Evolutionary conservation across 495 filamentous ascomycete genomes (phyloP).

Genomic region (Aspergillus funiculosus): DNA sequence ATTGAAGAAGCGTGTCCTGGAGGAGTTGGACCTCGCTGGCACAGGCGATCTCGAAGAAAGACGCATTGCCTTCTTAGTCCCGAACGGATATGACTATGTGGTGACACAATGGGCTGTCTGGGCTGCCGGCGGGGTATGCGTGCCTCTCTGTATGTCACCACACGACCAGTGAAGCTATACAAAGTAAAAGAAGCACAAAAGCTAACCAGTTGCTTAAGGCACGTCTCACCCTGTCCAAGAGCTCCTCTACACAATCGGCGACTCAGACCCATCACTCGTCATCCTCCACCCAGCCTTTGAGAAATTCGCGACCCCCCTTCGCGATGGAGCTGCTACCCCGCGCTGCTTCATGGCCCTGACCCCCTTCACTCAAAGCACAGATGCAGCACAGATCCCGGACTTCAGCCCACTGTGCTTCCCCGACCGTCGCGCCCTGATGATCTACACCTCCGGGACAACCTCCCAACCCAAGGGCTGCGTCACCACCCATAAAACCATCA

Average conservation of each 20-base stretch:
- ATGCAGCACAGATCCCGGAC: conserved; percentile 21
- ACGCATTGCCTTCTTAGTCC: conserved; percentile 73
- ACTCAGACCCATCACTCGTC: conserved; percentile 40
- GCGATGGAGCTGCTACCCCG: conserved; percentile 21
- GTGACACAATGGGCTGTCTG: conserved; percentile 53
- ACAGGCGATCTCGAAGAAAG: conserved; percentile 59
- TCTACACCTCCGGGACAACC: conserved; percentile 45
- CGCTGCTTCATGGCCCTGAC: conserved; percentile 30
- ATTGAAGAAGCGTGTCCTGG: conserved; percentile 57
- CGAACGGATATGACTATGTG: conserved; percentile 92
- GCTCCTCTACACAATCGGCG: conserved; percentile 37
- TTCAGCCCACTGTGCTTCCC: conserved; percentile 27
- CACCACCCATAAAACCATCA: conserved; percentile 42
- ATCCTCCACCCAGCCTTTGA: conserved; percentile 39
- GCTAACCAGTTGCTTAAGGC: conserved; percentile 20
- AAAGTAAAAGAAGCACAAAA: too few species aligned
- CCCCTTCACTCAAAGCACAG: conserved; percentile 24
- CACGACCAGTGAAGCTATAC: not conserved
- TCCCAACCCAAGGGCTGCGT: conserved; percentile 42
- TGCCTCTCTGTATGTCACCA: conserved; percentile 33
- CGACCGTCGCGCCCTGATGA: conserved; percentile 38
- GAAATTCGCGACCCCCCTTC: conserved; percentile 28
- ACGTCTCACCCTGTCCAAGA: conserved; percentile 46
- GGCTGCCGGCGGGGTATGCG: conserved; percentile 40
- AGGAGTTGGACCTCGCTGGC: conserved; percentile 36